These are phyloP conservation scores for Stentor coeruleus DNA, from an alignment of 73 alveolate species.

Conservation along the genomic window DNA sequence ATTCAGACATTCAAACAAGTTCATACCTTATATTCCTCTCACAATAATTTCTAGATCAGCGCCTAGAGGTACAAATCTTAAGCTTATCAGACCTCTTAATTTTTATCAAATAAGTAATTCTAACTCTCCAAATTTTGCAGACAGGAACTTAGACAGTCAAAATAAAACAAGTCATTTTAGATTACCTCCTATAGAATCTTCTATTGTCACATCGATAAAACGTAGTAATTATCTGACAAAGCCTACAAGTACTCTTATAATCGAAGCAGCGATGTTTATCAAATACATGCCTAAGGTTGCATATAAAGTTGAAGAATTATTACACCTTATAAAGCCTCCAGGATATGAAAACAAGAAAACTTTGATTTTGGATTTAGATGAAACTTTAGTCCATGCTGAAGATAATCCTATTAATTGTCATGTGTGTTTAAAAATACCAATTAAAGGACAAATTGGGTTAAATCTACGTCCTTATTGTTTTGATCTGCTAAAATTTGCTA, in stretches of 20 bases:
- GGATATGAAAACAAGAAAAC: constrained; percentile 46
- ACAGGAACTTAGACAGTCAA: too few relatives aligned
- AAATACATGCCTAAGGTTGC: background rate
- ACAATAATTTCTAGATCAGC: too few relatives aligned
- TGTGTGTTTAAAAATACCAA: constrained; percentile 37
- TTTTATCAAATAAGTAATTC: too few relatives aligned
- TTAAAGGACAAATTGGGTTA: constrained; percentile 49
- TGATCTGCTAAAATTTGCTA: constrained; percentile 63
- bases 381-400: constrained; percentile 65
- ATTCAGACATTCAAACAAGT: too few relatives aligned
- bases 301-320: too few relatives aligned
- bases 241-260: background rate
- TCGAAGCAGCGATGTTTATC: background rate
- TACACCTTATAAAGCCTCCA: background rate
- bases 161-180: too few relatives aligned
- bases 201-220: background rate
- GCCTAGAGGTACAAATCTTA: too few relatives aligned
- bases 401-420: constrained; percentile 31
- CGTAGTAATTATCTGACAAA: background rate
- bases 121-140: too few relatives aligned
- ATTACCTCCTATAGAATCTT: background rate
- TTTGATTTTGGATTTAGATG: constrained; percentile 83
- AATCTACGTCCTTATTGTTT: constrained; percentile 61
- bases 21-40: too few relatives aligned
- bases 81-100: too few relatives aligned